Percentiles rank a stretch among this genome's conserved stretches.
Evolutionary conservation across 495 filamentous ascomycete genomes (phyloP).

Genomic region (Echria macrotheca): DNA sequence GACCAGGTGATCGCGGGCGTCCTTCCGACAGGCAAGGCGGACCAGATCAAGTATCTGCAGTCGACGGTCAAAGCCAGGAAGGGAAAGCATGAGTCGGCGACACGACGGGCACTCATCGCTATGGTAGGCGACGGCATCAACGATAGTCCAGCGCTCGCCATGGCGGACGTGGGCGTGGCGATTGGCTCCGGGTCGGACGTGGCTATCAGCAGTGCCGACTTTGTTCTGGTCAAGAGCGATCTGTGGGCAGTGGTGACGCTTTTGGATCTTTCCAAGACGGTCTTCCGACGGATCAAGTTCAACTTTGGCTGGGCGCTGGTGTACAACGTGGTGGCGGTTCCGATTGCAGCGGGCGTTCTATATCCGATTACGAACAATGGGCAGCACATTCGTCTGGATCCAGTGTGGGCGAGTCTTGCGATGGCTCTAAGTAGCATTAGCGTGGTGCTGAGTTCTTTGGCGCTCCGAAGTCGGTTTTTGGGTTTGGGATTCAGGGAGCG

Average conservation of each 20-base stretch:
- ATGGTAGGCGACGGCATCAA: conserved; percentile 85
- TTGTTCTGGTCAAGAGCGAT: conserved; percentile 76
- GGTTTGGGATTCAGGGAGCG: conserved; percentile 45
- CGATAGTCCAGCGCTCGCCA: conserved; percentile 74
- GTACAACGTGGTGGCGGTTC: conserved; percentile 76
- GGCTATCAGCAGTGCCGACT: conserved; percentile 73
- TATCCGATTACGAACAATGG: conserved; percentile 59
- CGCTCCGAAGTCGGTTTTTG: conserved; percentile 49
- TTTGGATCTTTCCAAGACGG: conserved; percentile 60
- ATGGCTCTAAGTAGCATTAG: conserved; percentile 85
- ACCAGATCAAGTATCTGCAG: conserved; percentile 76
- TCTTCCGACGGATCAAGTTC: conserved; percentile 74
- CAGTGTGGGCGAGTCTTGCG: conserved; percentile 79
- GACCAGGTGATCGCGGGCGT: conserved; percentile 82
- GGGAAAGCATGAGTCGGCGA: conserved; percentile 20
- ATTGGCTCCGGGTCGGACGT: conserved; percentile 82
- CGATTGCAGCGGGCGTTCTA: conserved; percentile 75
- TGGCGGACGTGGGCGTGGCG: conserved; percentile 77
- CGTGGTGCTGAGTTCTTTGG: conserved; percentile 67
- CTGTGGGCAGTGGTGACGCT: conserved; percentile 66
- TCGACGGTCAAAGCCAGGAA: conserved; percentile 41
- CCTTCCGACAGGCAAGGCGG: conserved; percentile 78
- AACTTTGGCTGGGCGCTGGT: conserved; percentile 89
- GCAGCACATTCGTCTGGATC: conserved; percentile 57
- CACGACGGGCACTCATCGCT: conserved; percentile 37